Conservation (phyloP, 2,329 filamentous ascomycete genomes). For the Pyrenochaeta sp. region DNA sequence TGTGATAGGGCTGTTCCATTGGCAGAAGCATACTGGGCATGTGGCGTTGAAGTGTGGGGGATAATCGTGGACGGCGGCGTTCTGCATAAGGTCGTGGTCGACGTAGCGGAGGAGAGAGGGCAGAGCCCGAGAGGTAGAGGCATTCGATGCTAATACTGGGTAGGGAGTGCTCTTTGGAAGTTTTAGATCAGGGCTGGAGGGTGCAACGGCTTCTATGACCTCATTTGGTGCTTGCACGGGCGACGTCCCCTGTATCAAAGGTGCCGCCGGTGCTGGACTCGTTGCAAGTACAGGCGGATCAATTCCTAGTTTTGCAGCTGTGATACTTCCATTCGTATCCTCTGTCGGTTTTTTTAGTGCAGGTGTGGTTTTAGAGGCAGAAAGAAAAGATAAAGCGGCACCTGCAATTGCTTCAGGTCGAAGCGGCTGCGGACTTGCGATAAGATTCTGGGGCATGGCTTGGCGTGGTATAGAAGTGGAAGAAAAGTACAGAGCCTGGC, state of each 20-base stretch:
- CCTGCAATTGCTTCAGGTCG: background rate
- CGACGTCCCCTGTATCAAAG: background rate
- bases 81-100: slow-evolving; percentile 26
- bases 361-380: background rate
- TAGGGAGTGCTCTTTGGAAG: too few species aligned
- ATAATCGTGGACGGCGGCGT: slow-evolving; percentile 7
- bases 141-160: background rate
- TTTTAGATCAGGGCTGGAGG: background rate
- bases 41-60: slow-evolving; percentile 8
- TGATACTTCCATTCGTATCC: background rate
- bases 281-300: background rate
- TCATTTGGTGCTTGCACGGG: background rate
- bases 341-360: background rate
- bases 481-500: background rate
- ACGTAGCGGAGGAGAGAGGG: slow-evolving; percentile 34
- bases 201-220: background rate
- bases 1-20: slow-evolving; percentile 11
- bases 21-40: slow-evolving; percentile 19
- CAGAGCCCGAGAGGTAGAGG: background rate
- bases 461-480: background rate
- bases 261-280: background rate
- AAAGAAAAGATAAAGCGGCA: background rate
- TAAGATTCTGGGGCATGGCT: background rate
- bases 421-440: background rate
- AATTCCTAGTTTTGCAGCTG: background rate